phyloP scores from a whole-genome alignment of 192 early-diverging fungal species.

The Neocallimastix lanati region DNA sequence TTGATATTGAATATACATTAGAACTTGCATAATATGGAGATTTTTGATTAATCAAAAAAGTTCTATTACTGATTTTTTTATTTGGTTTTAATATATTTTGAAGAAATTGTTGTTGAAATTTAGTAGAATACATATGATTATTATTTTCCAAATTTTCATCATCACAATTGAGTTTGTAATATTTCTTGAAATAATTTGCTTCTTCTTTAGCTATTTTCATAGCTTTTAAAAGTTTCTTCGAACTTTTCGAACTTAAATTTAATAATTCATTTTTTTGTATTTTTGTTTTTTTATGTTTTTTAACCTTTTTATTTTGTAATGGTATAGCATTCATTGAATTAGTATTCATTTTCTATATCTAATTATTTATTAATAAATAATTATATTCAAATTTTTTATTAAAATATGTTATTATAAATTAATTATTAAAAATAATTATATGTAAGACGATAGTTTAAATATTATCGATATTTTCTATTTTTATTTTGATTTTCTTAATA shows the following conservation, averaged over 20 bases:
- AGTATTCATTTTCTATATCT: neutral
- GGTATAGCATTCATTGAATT: neutral
- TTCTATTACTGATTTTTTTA: neutral
- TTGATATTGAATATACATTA: neutral
- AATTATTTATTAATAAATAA: too few relatives aligned
- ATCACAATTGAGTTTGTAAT: neutral
- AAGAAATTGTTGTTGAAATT: neutral
- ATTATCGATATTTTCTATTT: too few relatives aligned
- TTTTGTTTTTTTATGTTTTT: neutral
- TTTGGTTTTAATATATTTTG: neutral
- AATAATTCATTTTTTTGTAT: neutral
- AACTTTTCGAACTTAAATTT: neutral
- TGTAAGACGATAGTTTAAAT: too few relatives aligned
- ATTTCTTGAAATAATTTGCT: neutral
- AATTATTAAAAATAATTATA: too few relatives aligned
- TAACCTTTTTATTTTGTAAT: neutral
- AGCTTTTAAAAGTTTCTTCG: neutral
- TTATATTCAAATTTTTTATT: too few relatives aligned
- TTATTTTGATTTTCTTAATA: too few relatives aligned
- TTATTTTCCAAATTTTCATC: neutral
- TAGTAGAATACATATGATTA: neutral
- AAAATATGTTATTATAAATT: too few relatives aligned
- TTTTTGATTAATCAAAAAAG: too few relatives aligned
- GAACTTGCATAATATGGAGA: neutral
- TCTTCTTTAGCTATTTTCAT: neutral